Base-by-base conservation (phyloP, 148 eudicot species). In the Silene uniflora region DNA sequence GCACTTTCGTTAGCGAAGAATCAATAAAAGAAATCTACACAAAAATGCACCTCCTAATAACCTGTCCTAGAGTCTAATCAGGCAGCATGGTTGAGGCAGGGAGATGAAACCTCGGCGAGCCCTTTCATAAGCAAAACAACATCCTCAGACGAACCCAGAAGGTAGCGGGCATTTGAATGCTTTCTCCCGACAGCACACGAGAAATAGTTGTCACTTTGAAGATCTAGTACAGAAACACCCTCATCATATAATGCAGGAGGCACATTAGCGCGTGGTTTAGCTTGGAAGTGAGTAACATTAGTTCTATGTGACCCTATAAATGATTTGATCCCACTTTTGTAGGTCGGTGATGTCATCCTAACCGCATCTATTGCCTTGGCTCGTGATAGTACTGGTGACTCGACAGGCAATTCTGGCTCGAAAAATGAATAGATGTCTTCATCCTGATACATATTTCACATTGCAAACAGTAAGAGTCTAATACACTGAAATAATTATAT, bases 351-450 rank as follows among this genome's bases (percentile, higher is more conserved):
- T 47, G 75, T 35, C 66, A 74, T 63, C 52, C 75, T 81, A 17
- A 76, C 61, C 11, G 85, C 73, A 61, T 83, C 82, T 22, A 35
- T 58, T 47, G 75, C 63, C 73, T 73, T 87, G 70, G 88, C 32
- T 80, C 88, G 84, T 59, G 87, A 35, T 32, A 59, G 35, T 0
- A 74, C 49, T 29, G 76, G 73, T 64, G 78, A 63, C 35, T 78
- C 84, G 42, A 73, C 19, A 9, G 89, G 86, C 35, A 77, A 69
- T 80, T 86, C 88, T 70, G 97, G 93, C 81, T 89, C 93, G 22
- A 91, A 91, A 74, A 88, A 91, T 10, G 85, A 78, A 27, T 89
- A 91, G 10, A 91, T 73, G 75, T 89, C 93, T 79, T 91, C 93
- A 19, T 91, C 97, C 97, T 91, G 75, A 71, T 66, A 47, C 24